phyloP scores from a whole-genome alignment of 1,284 basidiomycete species.

The Cutaneotrichosporon sp. region DNA sequence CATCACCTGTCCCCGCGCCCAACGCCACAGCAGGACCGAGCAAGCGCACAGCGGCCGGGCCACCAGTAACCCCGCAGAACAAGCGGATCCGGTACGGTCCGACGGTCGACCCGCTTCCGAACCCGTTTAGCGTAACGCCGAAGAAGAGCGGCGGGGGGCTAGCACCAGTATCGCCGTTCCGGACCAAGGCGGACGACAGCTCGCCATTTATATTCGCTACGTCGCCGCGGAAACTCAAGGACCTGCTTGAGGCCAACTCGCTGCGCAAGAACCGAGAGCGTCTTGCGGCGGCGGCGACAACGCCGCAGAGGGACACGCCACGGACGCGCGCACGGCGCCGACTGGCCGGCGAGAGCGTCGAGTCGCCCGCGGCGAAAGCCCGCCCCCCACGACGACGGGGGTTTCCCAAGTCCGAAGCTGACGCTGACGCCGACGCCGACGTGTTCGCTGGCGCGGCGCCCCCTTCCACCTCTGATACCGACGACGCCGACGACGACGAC shows the following conservation, averaged over 20 bases:
- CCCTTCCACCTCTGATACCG: no score
- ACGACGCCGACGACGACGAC: neutral
- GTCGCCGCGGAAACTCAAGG: slow-evolving; percentile 38
- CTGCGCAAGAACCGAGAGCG: slow-evolving; percentile 3
- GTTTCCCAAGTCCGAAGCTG: no score
- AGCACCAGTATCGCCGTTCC: neutral
- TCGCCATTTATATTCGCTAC: slow-evolving; percentile 40
- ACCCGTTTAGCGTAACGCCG: slow-evolving; percentile 36
- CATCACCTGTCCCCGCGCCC: neutral
- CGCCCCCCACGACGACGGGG: neutral
- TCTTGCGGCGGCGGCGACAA: no score
- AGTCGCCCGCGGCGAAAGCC: slow-evolving; percentile 33
- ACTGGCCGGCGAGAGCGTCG: slow-evolving; percentile 41
- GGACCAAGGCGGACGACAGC: neutral
- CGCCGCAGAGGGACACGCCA: slow-evolving; percentile 29
- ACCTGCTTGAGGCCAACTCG: slow-evolving; percentile 38
- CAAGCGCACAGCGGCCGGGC: neutral
- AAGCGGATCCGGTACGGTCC: neutral
- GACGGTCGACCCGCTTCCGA: slow-evolving; percentile 36
- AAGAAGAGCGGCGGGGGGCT: slow-evolving; percentile 3
- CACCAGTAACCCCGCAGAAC: slow-evolving; percentile 27
- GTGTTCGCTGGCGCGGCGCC: neutral
- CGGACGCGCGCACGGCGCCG: slow-evolving; percentile 44
- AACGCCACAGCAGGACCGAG: neutral
- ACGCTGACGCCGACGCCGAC: no score